Conservation (phyloP, 192 early-diverging fungal genomes). For the Linnemannia exigua region DNA sequence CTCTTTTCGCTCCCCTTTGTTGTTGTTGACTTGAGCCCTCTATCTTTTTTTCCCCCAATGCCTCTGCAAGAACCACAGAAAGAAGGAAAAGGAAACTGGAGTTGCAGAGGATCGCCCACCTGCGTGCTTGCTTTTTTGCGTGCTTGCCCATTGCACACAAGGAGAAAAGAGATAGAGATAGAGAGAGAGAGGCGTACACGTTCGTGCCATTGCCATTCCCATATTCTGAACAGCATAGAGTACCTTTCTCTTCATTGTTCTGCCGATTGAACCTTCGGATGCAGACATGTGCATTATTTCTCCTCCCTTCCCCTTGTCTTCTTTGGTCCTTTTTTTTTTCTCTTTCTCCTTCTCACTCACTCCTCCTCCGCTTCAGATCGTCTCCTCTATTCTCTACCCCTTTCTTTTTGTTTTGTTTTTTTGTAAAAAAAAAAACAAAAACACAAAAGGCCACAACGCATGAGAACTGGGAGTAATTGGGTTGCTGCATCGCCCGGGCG, state of each 20-base stretch:
- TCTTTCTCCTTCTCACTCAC: neutral
- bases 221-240: neutral
- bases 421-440: neutral
- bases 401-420: neutral
- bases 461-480: neutral
- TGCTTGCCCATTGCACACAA: neutral
- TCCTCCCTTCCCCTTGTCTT: neutral
- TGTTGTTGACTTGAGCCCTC: neutral
- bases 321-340: neutral
- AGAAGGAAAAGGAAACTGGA: neutral
- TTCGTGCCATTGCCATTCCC: neutral
- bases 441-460: neutral
- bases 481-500: neutral
- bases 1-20: neutral
- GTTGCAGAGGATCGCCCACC: neutral
- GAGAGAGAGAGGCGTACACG: neutral
- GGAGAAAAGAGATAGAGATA: neutral
- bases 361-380: conserved; percentile 12
- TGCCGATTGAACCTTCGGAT: conserved; percentile 1
- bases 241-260: neutral
- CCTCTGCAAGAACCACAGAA: neutral
- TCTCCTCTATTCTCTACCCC: conserved; percentile 3
- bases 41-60: neutral
- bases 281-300: neutral
- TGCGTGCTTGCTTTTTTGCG: neutral